Evolutionary conservation across 2,329 filamentous ascomycete genomes (phyloP).

Genomic region (Calonectria henricotiae): DNA sequence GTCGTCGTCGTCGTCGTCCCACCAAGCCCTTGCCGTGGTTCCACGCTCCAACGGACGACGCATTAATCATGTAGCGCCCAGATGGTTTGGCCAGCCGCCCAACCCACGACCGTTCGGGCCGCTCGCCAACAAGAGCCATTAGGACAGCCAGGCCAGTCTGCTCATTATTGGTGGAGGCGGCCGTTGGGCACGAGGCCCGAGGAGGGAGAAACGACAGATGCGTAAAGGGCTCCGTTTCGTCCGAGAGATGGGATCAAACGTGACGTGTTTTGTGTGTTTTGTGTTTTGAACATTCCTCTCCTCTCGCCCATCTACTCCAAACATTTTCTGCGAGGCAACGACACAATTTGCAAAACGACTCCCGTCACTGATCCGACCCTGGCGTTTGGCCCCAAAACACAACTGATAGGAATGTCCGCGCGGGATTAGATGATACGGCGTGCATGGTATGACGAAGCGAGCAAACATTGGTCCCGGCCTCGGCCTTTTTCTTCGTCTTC

Average conservation of each 20-base stretch:
- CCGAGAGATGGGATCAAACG: constrained; percentile 18
- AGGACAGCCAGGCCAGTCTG: not conserved
- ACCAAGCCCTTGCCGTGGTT: constrained; percentile 15
- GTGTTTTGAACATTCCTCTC: not conserved
- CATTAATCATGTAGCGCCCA: constrained; percentile 33
- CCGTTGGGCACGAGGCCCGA: constrained; percentile 21
- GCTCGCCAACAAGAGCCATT: not conserved
- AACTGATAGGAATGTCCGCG: constrained; percentile 4
- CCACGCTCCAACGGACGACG: constrained; percentile 23
- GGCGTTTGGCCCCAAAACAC: constrained; percentile 18
- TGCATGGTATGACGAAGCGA: constrained; percentile 9
- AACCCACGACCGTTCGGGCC: constrained; percentile 12
- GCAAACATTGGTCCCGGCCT: constrained; percentile 20
- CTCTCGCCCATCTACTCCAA: constrained; percentile 20
- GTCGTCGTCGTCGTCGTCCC: not conserved
- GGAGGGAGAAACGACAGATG: not conserved
- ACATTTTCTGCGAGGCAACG: constrained; percentile 17
- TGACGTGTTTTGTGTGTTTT: constrained; percentile 28
- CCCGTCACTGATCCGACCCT: constrained; percentile 21
- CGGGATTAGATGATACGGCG: constrained; percentile 1
- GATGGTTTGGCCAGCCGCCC: constrained; percentile 35
- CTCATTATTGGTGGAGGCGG: not conserved
- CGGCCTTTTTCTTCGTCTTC: constrained; percentile 12
- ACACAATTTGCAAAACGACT: constrained; percentile 22
- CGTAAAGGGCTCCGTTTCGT: too few relatives aligned